Percentiles rank a stretch among this genome's conserved stretches.
phyloP scores from a whole-genome alignment of 192 early-diverging fungal genomes.

The Phycomyces nitens region DNA sequence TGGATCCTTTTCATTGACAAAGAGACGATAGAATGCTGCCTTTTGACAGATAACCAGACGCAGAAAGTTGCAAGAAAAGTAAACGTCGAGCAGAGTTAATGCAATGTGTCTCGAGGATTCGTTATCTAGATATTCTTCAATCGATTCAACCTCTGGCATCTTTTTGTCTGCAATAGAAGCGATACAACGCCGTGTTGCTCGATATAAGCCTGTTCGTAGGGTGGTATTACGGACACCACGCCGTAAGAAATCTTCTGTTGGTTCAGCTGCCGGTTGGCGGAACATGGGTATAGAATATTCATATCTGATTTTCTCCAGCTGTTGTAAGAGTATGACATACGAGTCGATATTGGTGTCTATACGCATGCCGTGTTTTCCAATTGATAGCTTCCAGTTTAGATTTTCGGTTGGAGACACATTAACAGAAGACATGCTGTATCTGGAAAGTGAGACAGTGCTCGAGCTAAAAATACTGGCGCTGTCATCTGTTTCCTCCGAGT shows the following conservation, averaged over 20 bases:
- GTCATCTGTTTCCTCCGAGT: no score
- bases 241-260: neutral
- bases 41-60: conserved; percentile 11
- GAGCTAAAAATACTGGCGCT: neutral
- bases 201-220: conserved; percentile 1
- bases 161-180: neutral
- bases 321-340: neutral
- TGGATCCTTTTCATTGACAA: conserved; percentile 5
- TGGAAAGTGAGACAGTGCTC: neutral
- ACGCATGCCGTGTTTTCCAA: neutral
- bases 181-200: neutral
- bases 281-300: neutral
- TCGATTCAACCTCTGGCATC: neutral
- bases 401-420: neutral
- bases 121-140: neutral
- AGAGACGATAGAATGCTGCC: conserved; percentile 15
- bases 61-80: conserved; percentile 11
- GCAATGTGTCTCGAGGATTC: neutral
- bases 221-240: conserved; percentile 2
- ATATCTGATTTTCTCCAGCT: neutral
- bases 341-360: conserved; percentile 2
- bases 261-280: neutral
- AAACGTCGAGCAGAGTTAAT: neutral
- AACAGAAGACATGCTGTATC: neutral
- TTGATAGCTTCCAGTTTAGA: neutral